Percentiles rank a stretch among this genome's conserved stretches.
These are phyloP conservation scores for Cytospora piceicola DNA, from an alignment of 2,329 filamentous ascomycete species.

Conservation along the genomic window DNA sequence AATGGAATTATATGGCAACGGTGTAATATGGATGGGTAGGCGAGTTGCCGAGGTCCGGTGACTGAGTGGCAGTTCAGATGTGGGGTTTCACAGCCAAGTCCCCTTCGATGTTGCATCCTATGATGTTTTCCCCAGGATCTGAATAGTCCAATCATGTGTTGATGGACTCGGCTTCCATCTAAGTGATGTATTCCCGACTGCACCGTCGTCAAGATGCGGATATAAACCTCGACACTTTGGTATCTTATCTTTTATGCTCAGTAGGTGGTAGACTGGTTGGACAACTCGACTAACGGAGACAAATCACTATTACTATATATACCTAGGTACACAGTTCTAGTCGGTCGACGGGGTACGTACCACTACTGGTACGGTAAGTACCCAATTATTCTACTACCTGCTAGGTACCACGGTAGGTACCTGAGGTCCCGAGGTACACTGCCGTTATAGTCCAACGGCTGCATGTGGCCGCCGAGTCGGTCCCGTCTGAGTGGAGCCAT, in stretches of 20 bases:
- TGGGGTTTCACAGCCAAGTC: slow-evolving; percentile 20
- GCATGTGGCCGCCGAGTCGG: neutral
- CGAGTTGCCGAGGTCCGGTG: slow-evolving; percentile 28
- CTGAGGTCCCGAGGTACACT: neutral
- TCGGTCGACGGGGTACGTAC: too few species aligned
- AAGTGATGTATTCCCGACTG: too few species aligned
- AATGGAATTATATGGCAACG: too few species aligned
- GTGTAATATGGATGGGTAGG: neutral
- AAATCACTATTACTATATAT: too few species aligned
- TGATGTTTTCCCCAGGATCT: slow-evolving; percentile 10
- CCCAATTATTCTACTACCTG: neutral
- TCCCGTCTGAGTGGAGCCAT: neutral
- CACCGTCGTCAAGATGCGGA: too few species aligned
- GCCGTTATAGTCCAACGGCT: neutral
- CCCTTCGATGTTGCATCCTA: neutral
- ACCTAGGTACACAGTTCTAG: too few species aligned
- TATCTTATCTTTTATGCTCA: too few species aligned
- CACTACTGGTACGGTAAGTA: neutral
- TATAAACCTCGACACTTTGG: too few species aligned
- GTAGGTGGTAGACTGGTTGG: too few species aligned
- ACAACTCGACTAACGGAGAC: too few species aligned
- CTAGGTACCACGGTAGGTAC: neutral
- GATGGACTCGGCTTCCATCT: neutral
- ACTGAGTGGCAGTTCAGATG: slow-evolving; percentile 20
- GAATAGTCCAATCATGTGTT: slow-evolving; percentile 2